These are phyloP conservation scores for Dendryphion nanum DNA, from an alignment of 2,329 filamentous ascomycete genomes.

Conservation along the genomic window DNA sequence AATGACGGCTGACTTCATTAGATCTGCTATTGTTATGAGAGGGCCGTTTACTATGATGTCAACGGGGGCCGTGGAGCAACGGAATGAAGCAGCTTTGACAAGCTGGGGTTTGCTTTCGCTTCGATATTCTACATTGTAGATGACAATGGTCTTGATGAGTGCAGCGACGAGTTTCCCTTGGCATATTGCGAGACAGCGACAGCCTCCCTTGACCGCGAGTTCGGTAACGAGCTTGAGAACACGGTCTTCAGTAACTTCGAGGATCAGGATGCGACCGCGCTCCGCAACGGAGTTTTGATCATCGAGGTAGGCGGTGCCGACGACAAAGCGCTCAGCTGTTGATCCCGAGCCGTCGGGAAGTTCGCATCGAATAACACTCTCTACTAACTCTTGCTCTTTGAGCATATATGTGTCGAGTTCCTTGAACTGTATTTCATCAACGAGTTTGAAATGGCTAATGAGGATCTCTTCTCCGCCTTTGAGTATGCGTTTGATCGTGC, in stretches of 20 bases:
- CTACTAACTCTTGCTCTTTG: constrained; percentile 70
- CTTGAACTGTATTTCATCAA: constrained; percentile 86
- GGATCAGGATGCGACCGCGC: constrained; percentile 76
- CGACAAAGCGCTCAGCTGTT: constrained; percentile 75
- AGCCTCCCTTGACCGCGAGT: constrained; percentile 72
- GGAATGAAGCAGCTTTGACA: constrained; percentile 70
- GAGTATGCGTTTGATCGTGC: constrained; percentile 76
- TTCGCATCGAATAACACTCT: constrained; percentile 76
- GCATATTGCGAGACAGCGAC: constrained; percentile 73
- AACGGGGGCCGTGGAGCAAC: constrained; percentile 79
- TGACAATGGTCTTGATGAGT: constrained; percentile 78
- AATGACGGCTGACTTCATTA: constrained; percentile 89
- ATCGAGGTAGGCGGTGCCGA: constrained; percentile 81
- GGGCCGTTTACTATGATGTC: constrained; percentile 73
- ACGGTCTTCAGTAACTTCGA: constrained; percentile 76
- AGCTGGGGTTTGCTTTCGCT: constrained; percentile 56
- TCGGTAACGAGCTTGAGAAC: constrained; percentile 71
- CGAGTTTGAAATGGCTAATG: constrained; percentile 78
- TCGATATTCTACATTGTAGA: constrained; percentile 58
- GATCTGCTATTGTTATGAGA: constrained; percentile 78
- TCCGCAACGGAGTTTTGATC: constrained; percentile 52
- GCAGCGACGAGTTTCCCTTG: constrained; percentile 76
- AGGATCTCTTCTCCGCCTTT: constrained; percentile 70
- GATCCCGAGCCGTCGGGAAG: constrained; percentile 60
- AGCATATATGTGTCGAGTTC: constrained; percentile 71